Evolutionary conservation across 1,139 yeast genomes (phyloP).

Genomic region (Nadsonia commutata): DNA sequence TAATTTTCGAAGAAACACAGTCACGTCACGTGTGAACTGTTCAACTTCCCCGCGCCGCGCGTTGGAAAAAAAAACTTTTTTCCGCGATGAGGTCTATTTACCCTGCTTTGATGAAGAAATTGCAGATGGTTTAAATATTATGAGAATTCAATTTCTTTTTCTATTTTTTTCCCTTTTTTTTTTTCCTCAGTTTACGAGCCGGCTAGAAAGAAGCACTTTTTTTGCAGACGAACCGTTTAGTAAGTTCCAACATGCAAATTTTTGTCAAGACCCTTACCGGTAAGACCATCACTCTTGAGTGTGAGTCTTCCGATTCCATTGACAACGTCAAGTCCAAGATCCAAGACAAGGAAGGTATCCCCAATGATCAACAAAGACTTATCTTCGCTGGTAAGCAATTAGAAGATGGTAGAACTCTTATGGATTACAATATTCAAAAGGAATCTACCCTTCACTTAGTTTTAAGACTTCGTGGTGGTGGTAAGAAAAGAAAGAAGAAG

Average conservation of each 20-base stretch:
- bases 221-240: slow-evolving; percentile 22
- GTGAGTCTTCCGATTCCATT: slow-evolving; percentile 97
- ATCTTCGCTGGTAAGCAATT: slow-evolving; percentile 99
- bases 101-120: slow-evolving; percentile 1
- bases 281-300: slow-evolving; percentile 98
- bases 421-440: slow-evolving; percentile 99
- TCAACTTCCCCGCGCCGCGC: background rate
- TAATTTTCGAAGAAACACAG: background rate
- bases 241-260: slow-evolving; percentile 59
- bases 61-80: background rate
- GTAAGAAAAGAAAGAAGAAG: slow-evolving; percentile 99
- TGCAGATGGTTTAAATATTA: slow-evolving; percentile 3
- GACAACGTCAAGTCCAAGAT: slow-evolving; percentile 99
- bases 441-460: slow-evolving; percentile 97
- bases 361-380: slow-evolving; percentile 99
- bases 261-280: slow-evolving; percentile 98
- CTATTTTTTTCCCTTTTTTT: slow-evolving; percentile 5
- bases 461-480: slow-evolving; percentile 99
- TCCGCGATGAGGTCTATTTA: background rate
- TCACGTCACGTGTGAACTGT: background rate
- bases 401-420: slow-evolving; percentile 97
- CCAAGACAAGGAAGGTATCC: slow-evolving; percentile 98
- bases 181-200: slow-evolving; percentile 7
- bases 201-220: slow-evolving; percentile 12
- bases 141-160: slow-evolving; percentile 1